Conservation (phyloP, 225 moss, liverwort and hornwort genomes). For the Polytrichum formosum region DNA sequence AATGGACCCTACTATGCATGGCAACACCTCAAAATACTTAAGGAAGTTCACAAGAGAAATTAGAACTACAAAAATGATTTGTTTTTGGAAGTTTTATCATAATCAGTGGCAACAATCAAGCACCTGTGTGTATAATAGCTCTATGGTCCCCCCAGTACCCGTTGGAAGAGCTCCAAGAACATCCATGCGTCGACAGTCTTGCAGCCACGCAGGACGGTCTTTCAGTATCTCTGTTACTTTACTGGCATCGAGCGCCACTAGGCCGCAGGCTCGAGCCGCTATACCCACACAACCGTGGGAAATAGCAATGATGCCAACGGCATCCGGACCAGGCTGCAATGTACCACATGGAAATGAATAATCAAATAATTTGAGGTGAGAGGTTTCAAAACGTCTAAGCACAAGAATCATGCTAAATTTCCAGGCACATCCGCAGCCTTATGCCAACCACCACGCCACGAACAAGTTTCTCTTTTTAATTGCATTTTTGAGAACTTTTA, state of each 20-base stretch:
- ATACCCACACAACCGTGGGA: slow-evolving; percentile 98
- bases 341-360: background rate
- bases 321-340: slow-evolving; percentile 99
- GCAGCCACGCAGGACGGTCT: slow-evolving; percentile 94
- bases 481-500: background rate
- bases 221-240: slow-evolving; percentile 95
- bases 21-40: no score
- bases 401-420: no score
- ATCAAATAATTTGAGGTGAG: no score
- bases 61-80: no score
- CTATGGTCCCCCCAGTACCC: slow-evolving; percentile 82
- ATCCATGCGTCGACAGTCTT: slow-evolving; percentile 96
- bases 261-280: slow-evolving; percentile 99
- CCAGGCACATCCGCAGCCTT: no score
- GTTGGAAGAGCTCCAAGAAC: slow-evolving; percentile 87
- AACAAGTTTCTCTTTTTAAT: no score
- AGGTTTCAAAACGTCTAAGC: no score
- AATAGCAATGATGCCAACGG: slow-evolving; percentile 99
- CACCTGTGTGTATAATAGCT: slow-evolving; percentile 92
- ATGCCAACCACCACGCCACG: no score
- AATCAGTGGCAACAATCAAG: background rate
- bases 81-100: background rate
- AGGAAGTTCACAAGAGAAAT: no score
- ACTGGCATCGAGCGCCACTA: slow-evolving; percentile 93
- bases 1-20: no score